Conservation (phyloP, 805 yeast species). For the Ogataea neopini region DNA sequence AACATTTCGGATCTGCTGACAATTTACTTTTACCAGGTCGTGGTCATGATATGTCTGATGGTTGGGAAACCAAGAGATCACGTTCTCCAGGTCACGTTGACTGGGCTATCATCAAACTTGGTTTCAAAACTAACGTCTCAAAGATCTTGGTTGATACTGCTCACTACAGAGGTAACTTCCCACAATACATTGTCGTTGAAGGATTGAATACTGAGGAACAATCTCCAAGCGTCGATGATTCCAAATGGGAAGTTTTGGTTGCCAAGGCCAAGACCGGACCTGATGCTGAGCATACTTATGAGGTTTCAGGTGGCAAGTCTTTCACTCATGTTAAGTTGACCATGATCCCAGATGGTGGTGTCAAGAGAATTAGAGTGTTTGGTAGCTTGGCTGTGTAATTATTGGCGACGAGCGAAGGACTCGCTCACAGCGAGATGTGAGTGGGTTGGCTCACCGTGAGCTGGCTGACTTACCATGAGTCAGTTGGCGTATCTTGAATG, state of each 20-base stretch:
- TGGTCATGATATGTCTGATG: slow-evolving; percentile 96
- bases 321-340: slow-evolving; percentile 75
- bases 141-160: slow-evolving; percentile 84
- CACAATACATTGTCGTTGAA: slow-evolving; percentile 73
- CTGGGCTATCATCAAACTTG: slow-evolving; percentile 86
- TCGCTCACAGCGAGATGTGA: no score
- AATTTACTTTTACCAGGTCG: slow-evolving; percentile 90
- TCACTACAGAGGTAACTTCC: slow-evolving; percentile 92
- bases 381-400: slow-evolving; percentile 46
- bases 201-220: slow-evolving; percentile 45
- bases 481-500: no score
- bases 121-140: slow-evolving; percentile 58
- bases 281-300: slow-evolving; percentile 72
- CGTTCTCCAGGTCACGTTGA: slow-evolving; percentile 82
- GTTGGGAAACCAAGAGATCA: slow-evolving; percentile 96
- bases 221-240: slow-evolving; percentile 42
- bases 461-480: no score
- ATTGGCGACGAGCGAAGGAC: no score
- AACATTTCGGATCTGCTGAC: slow-evolving; percentile 92
- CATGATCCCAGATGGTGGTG: slow-evolving; percentile 96
- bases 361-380: slow-evolving; percentile 82
- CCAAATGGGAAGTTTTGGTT: slow-evolving; percentile 66
- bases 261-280: slow-evolving; percentile 75
- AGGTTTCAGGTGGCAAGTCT: slow-evolving; percentile 32
- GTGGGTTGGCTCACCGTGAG: no score